Evolutionary conservation across 345 rosid genomes (phyloP), one percentile per base, ranked within the genome.

Genomic region (Boechera retrofracta): DNA sequence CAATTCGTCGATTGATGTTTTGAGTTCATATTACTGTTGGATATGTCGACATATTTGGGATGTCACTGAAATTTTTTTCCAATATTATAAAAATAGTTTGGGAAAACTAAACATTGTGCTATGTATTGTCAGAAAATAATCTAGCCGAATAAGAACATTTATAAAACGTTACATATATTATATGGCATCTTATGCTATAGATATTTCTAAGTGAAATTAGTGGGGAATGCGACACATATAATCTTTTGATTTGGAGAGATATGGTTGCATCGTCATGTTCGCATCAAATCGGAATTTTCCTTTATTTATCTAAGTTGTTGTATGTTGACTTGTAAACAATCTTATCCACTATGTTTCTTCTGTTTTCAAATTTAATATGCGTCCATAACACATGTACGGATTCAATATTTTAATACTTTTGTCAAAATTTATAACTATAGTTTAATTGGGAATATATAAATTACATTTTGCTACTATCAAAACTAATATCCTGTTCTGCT

Each of bases 281-380:
- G 76, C 76, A 64, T 70, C 35, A 55, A 53, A 55, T 70, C 71
- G 11, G 31, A 2, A 61, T 44, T 61, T 4, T 69, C 31, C 42
- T 69, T 61, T 18, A 32, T 49, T 61, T 42, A 24, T 61, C 7
- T 29, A 24, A 54, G 4, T 33, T 71, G 71, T 45, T 77, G 80
- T 70, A 2, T 70, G 67, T 71, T 77, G 80, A 77, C 76, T 70
- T 70, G 60, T 77, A 77, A 24, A 35, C 76, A 70, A 63, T 36
- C 66, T 70, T 71, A 45, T 77, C 80, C 80, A 62, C 64, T 42
- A 2, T 63, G 3, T 45, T 53, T 42, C 5, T 32, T 62, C 62
- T 45, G 10, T 11, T 62, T 7, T 21, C 15, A 31, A 2, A 41
- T 6, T 32, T 61, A 31, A 75, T 35, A 18, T 4, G 24, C 6